Percentiles rank a stretch among this genome's conserved stretches.
Evolutionary conservation across 148 eudicot species (phyloP).

Genomic region (Dysphania ambrosioides): DNA sequence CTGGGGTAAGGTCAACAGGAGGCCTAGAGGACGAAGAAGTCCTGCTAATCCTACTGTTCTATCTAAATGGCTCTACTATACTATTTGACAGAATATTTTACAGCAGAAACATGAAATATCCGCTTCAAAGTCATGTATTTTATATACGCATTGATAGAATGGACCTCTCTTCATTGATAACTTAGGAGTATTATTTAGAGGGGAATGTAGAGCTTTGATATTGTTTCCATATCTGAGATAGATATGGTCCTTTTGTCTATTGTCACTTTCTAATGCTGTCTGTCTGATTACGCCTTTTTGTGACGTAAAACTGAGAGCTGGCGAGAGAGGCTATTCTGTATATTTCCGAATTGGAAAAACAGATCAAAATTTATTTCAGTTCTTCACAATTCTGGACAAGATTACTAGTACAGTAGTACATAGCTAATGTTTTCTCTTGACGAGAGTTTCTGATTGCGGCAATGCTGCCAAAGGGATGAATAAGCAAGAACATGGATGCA

Average conservation of each 20-base stretch:
- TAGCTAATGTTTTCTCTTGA: not conserved
- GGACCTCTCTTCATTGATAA: slow-evolving; percentile 8
- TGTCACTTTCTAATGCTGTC: slow-evolving; percentile 6
- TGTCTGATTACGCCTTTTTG: slow-evolving; percentile 14
- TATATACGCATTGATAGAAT: slow-evolving; percentile 18
- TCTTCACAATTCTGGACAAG: not conserved
- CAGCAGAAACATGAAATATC: slow-evolving; percentile 9
- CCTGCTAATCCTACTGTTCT: slow-evolving; percentile 19
- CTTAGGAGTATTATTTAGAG: not conserved
- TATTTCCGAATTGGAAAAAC: slow-evolving; percentile 12
- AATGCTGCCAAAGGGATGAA: not conserved
- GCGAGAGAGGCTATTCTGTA: slow-evolving; percentile 19
- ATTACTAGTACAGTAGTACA: not conserved
- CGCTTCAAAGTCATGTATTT: not conserved
- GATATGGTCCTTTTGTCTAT: slow-evolving; percentile 3
- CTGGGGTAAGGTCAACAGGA: slow-evolving; percentile 42
- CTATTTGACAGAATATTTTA: not conserved
- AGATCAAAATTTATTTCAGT: slow-evolving; percentile 6
- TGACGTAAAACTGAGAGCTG: slow-evolving; percentile 2
- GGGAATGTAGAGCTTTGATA: slow-evolving; percentile 22
- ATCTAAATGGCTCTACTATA: slow-evolving; percentile 27
- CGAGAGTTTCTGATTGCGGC: not conserved
- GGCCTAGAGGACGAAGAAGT: slow-evolving; percentile 37
- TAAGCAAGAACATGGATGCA: not conserved
- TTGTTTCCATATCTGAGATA: not conserved